Conservation (phyloP, 139 green algal genomes). For the Parachlorella kessleri region DNA sequence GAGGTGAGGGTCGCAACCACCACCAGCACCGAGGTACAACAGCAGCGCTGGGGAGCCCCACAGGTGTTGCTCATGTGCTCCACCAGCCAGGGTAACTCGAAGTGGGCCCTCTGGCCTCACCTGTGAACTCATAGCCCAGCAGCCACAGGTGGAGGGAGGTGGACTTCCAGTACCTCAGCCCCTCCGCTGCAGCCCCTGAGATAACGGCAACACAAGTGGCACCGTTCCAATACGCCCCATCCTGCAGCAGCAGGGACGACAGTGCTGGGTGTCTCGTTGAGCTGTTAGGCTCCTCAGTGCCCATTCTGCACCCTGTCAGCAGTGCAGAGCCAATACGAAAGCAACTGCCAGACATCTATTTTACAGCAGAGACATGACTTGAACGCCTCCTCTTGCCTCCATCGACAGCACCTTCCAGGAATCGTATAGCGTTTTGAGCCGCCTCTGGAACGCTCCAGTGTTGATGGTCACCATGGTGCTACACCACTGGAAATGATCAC, state of each 20-base stretch:
- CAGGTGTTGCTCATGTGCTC: no score
- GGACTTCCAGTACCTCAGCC: slow-evolving; percentile 92
- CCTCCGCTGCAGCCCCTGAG: slow-evolving; percentile 53
- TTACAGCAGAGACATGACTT: no score
- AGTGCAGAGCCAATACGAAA: no score
- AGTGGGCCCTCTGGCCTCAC: slow-evolving; percentile 30
- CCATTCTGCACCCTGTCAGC: no score
- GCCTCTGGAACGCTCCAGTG: slow-evolving; percentile 47
- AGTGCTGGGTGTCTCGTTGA: no score
- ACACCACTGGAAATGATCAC: background rate
- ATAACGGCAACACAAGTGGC: slow-evolving; percentile 51
- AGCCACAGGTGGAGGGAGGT: slow-evolving; percentile 92
- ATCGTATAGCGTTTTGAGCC: slow-evolving; percentile 64
- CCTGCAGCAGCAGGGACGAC: no score
- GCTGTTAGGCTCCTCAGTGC: no score
- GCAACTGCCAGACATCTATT: background rate
- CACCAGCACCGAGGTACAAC: no score
- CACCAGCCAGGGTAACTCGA: no score
- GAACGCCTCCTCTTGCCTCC: background rate
- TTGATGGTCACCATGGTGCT: slow-evolving; percentile 50
- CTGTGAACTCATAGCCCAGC: slow-evolving; percentile 93
- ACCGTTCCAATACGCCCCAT: background rate
- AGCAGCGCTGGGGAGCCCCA: no score
- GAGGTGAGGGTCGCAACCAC: no score
- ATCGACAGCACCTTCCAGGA: slow-evolving; percentile 75